Evolutionary conservation across 2,329 filamentous ascomycete genomes (phyloP).

Genomic region (Hypoxylon sp.): DNA sequence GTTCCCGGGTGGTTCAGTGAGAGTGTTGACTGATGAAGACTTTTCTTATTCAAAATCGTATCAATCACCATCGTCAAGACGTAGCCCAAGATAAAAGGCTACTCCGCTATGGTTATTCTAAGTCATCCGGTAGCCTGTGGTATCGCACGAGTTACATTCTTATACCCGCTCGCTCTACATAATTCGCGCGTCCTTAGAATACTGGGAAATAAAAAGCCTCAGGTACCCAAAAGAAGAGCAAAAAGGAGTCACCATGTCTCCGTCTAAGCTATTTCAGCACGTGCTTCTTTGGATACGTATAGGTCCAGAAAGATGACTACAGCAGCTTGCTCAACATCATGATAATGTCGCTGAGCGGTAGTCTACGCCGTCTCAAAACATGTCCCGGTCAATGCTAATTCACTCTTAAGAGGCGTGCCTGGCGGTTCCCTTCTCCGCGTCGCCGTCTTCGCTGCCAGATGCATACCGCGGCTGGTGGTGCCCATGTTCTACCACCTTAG

Average conservation of each 20-base stretch:
- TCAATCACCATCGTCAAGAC: conserved; percentile 26
- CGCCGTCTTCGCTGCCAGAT: conserved; percentile 47
- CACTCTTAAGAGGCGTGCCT: conserved; percentile 37
- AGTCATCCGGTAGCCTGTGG: conserved; percentile 19
- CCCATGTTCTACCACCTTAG: conserved; percentile 53
- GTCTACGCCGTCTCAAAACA: background rate
- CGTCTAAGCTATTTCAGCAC: background rate
- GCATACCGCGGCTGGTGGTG: conserved; percentile 24
- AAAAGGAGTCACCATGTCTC: conserved; percentile 1
- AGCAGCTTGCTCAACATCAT: background rate
- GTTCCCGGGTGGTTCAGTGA: background rate
- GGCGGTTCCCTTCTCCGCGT: conserved; percentile 49
- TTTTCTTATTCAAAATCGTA: conserved; percentile 22
- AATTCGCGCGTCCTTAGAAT: conserved; percentile 3
- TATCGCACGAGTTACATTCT: conserved; percentile 27
- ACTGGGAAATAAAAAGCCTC: conserved; percentile 7
- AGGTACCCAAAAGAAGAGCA: background rate
- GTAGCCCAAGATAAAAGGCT: conserved; percentile 16
- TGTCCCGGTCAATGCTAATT: background rate
- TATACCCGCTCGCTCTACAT: conserved; percentile 5
- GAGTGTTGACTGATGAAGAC: background rate
- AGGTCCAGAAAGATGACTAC: conserved; percentile 5
- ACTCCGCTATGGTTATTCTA: conserved; percentile 13
- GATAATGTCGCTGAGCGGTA: background rate
- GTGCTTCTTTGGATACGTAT: background rate